These are phyloP conservation scores for Catunica adiposa DNA, from an alignment of 2,329 filamentous ascomycete genomes.

Conservation along the genomic window DNA sequence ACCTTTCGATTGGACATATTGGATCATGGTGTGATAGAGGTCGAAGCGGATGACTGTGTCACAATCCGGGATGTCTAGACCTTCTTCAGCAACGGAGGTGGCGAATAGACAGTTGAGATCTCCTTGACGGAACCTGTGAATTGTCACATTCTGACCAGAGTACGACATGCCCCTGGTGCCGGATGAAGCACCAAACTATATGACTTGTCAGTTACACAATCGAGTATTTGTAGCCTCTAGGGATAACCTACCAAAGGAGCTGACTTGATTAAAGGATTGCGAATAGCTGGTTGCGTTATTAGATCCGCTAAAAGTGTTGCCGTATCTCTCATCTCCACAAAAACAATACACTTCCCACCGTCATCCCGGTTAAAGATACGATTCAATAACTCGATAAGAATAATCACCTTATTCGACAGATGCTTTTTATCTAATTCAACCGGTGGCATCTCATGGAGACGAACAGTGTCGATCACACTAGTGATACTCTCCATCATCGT, in stretches of 20 bases:
- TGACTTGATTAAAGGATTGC: conserved; percentile 40
- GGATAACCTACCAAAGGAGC: conserved; percentile 40
- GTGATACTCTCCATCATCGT: background rate
- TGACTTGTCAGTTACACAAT: conserved; percentile 21
- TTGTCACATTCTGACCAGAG: conserved; percentile 54
- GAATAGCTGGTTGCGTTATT: conserved; percentile 38
- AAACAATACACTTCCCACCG: conserved; percentile 64
- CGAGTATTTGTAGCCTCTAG: background rate
- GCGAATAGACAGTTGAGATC: conserved; percentile 47
- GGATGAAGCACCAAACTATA: conserved; percentile 8
- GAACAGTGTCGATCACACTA: background rate
- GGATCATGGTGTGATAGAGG: conserved; percentile 75
- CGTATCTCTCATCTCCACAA: conserved; percentile 64
- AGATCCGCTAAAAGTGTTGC: conserved; percentile 57
- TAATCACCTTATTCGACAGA: conserved; percentile 57
- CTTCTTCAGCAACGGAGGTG: conserved; percentile 51
- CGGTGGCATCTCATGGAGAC: background rate
- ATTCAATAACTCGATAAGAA: conserved; percentile 43
- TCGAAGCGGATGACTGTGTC: conserved; percentile 63
- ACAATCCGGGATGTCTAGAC: conserved; percentile 51
- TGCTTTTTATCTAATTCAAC: conserved; percentile 15
- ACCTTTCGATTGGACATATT: conserved; percentile 86
- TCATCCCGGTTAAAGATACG: conserved; percentile 43
- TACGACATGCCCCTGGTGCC: conserved; percentile 40
- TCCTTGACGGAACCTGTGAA: conserved; percentile 47